phyloP scores from a whole-genome alignment of 192 early-diverging fungal genomes.

The Diversispora epigaea region DNA sequence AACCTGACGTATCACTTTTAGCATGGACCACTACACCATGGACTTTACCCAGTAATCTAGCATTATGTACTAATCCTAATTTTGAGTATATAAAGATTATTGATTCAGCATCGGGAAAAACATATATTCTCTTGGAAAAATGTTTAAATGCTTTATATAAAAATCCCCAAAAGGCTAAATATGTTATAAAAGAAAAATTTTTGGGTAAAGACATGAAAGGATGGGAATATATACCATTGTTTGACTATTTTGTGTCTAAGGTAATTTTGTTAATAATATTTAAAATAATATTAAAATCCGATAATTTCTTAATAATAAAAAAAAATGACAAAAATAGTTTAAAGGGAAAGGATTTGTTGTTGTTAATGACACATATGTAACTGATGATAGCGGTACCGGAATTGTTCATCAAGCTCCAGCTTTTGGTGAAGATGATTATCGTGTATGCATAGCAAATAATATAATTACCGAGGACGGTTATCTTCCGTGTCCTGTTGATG shows the following conservation, averaged over 20 bases:
- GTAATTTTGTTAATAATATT: neutral
- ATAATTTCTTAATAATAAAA: too few relatives aligned
- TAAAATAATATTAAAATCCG: too few relatives aligned
- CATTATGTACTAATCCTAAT: slow-evolving; percentile 87
- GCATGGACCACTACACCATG: slow-evolving; percentile 99
- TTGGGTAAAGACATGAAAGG: slow-evolving; percentile 80
- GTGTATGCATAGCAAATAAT: slow-evolving; percentile 78
- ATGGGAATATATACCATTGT: slow-evolving; percentile 87
- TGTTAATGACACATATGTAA: slow-evolving; percentile 88
- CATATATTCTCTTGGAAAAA: slow-evolving; percentile 85
- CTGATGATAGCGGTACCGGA: slow-evolving; percentile 91
- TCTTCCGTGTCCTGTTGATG: slow-evolving; percentile 89
- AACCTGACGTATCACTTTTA: slow-evolving; percentile 76
- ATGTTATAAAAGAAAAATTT: slow-evolving; percentile 74
- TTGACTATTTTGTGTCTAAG: slow-evolving; percentile 70
- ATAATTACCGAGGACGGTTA: slow-evolving; percentile 82
- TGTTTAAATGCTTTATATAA: slow-evolving; percentile 90
- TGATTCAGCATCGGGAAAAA: slow-evolving; percentile 75
- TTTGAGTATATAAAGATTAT: slow-evolving; percentile 96
- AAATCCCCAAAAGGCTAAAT: slow-evolving; percentile 93
- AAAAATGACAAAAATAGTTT: slow-evolving; percentile 48
- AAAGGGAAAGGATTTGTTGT: slow-evolving; percentile 83
- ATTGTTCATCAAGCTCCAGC: slow-evolving; percentile 97
- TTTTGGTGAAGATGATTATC: slow-evolving; percentile 99
- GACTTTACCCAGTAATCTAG: slow-evolving; percentile 96